Percentiles rank a stretch among this genome's conserved stretches.
Conservation (phyloP, 257 asterid species). For the Cordia subcordata region DNA sequence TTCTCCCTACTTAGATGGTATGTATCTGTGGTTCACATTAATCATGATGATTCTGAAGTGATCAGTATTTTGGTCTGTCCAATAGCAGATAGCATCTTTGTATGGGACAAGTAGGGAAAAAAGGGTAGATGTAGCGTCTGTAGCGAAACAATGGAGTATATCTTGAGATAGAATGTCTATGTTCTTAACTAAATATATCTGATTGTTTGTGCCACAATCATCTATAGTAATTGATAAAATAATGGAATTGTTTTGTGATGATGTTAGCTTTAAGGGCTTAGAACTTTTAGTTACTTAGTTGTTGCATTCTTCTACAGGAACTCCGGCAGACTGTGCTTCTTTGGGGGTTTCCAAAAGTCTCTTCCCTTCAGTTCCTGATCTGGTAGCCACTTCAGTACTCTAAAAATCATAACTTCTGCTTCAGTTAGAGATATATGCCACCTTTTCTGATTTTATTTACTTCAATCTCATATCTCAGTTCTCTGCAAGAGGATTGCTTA, state of each 20-base stretch:
- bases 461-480: background rate
- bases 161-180: no score
- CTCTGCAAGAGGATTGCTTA: no score
- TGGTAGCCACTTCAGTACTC: constrained; percentile 35
- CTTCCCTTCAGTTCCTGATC: constrained; percentile 69
- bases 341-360: constrained; percentile 70
- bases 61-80: no score
- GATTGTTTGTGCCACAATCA: no score
- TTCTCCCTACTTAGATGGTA: no score
- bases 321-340: constrained; percentile 88
- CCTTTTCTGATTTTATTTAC: background rate
- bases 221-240: background rate
- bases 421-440: background rate
- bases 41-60: no score
- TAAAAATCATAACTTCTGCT: background rate
- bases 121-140: no score
- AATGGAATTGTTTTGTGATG: background rate
- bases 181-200: no score
- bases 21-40: no score
- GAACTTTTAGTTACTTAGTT: background rate
- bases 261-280: background rate
- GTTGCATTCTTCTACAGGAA: constrained; percentile 39
- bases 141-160: no score
- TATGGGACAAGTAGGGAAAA: no score
- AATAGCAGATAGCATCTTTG: no score